Conservation (phyloP, 2,329 filamentous ascomycete species). For the Ophiostoma angusticollis region DNA sequence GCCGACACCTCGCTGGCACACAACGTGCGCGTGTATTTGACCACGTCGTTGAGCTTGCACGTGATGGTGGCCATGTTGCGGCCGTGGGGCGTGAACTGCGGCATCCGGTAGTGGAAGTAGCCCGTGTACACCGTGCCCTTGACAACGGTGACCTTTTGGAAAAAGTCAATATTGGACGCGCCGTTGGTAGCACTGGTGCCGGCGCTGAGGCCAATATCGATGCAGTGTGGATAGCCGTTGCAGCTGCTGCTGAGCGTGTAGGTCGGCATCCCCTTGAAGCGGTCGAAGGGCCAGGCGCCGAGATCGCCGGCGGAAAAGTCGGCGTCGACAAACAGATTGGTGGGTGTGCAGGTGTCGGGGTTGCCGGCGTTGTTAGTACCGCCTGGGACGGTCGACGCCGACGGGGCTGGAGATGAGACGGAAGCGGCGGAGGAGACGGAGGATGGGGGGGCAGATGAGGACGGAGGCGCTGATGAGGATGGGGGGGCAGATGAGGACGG, state of each 20-base stretch:
- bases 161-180: slow-evolving; percentile 2
- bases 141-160: not conserved
- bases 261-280: not conserved
- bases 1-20: not conserved
- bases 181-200: too few species aligned
- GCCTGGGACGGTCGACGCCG: too few species aligned
- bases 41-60: slow-evolving; percentile 3
- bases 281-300: slow-evolving; percentile 1
- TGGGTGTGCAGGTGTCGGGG: not conserved
- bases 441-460: too few species aligned
- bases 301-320: slow-evolving; percentile 1
- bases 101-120: slow-evolving; percentile 3
- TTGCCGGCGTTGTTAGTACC: slow-evolving; percentile 1
- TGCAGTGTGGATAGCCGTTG: not conserved
- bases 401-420: too few species aligned
- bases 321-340: slow-evolving; percentile 1
- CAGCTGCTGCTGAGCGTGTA: slow-evolving; percentile 4
- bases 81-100: not conserved
- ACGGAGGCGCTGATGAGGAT: too few species aligned
- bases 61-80: slow-evolving; percentile 3
- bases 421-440: too few species aligned
- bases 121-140: slow-evolving; percentile 1
- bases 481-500: too few species aligned
- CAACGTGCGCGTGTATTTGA: not conserved
- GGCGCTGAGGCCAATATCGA: slow-evolving; percentile 3